phyloP scores from a whole-genome alignment of 169 alveolate genomes.

The Eimeria maxima region DNA sequence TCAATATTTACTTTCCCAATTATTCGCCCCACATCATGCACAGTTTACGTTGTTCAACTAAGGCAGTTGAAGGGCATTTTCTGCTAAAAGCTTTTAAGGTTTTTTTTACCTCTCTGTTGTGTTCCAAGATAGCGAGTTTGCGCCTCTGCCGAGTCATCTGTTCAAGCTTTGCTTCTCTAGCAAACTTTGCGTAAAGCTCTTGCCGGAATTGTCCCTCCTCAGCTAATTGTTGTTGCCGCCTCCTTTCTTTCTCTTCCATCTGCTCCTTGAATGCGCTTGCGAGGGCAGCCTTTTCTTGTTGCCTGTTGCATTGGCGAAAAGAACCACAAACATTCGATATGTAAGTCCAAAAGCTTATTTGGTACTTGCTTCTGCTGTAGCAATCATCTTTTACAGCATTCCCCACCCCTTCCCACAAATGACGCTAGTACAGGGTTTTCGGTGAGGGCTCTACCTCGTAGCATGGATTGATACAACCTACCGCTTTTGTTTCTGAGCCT shows the following conservation, averaged over 20 bases:
- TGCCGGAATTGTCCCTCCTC: conserved; percentile 90
- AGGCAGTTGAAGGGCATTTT: background rate
- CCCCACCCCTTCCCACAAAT: background rate
- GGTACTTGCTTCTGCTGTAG: background rate
- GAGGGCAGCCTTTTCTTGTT: conserved; percentile 64
- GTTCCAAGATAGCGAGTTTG: conserved; percentile 91
- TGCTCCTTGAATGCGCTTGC: conserved; percentile 82
- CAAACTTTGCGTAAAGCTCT: conserved; percentile 90
- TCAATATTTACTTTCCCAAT: background rate
- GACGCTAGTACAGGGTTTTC: background rate
- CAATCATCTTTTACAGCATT: background rate
- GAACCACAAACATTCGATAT: background rate
- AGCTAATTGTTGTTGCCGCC: conserved; percentile 86
- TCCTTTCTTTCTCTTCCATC: conserved; percentile 87
- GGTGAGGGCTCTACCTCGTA: background rate
- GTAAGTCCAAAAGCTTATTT: background rate
- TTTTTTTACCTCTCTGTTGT: conserved; percentile 88
- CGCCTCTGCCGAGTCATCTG: conserved; percentile 90
- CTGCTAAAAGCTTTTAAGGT: too few species aligned
- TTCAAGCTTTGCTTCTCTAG: conserved; percentile 92
- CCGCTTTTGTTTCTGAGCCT: conserved; percentile 63
- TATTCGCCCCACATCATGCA: background rate
- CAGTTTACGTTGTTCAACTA: background rate
- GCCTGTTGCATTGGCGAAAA: conserved; percentile 20
- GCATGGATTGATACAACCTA: background rate